Evolutionary conservation across 1,139 yeast species (phyloP).

Genomic region (Yamadazyma siamensis): DNA sequence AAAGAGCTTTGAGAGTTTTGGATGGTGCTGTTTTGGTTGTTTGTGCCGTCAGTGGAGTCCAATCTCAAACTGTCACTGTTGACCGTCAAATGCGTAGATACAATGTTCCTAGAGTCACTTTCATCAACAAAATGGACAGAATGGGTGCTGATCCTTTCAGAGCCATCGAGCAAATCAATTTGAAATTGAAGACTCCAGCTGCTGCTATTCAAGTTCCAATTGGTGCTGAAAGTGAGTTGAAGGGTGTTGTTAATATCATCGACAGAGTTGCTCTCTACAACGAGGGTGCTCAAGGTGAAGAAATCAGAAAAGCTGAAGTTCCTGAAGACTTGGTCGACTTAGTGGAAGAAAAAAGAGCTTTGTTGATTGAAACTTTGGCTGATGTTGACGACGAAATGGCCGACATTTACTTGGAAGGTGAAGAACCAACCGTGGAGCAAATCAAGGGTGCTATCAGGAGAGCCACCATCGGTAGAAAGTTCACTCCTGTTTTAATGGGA

Average conservation of each 20-base stretch:
- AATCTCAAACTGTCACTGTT: conserved; percentile 96
- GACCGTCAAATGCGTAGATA: conserved; percentile 99
- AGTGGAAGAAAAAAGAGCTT: conserved; percentile 79
- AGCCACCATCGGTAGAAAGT: conserved; percentile 92
- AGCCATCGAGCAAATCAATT: conserved; percentile 87
- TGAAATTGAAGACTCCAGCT: conserved; percentile 86
- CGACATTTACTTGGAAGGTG: conserved; percentile 85
- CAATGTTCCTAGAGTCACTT: conserved; percentile 94
- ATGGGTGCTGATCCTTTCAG: conserved; percentile 97
- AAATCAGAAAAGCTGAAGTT: conserved; percentile 54
- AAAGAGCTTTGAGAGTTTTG: conserved; percentile 91
- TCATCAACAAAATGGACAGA: conserved; percentile 97
- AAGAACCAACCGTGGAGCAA: conserved; percentile 79
- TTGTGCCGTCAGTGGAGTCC: conserved; percentile 98
- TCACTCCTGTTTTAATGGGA: conserved; percentile 98
- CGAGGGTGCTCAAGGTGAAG: conserved; percentile 92
- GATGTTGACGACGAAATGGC: conserved; percentile 98
- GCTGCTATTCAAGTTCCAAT: conserved; percentile 98
- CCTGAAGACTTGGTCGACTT: conserved; percentile 74
- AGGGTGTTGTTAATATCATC: conserved; percentile 89
- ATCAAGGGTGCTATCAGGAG: conserved; percentile 87
- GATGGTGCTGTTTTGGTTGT: conserved; percentile 98
- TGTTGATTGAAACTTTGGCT: conserved; percentile 88
- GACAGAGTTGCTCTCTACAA: conserved; percentile 83
- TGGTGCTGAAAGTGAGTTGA: conserved; percentile 81